A percentile compares a stretch with the other conserved stretches of the same genome.
phyloP scores from a whole-genome alignment of 176 grass and related monocot genomes.

The Triticum timopheevii region DNA sequence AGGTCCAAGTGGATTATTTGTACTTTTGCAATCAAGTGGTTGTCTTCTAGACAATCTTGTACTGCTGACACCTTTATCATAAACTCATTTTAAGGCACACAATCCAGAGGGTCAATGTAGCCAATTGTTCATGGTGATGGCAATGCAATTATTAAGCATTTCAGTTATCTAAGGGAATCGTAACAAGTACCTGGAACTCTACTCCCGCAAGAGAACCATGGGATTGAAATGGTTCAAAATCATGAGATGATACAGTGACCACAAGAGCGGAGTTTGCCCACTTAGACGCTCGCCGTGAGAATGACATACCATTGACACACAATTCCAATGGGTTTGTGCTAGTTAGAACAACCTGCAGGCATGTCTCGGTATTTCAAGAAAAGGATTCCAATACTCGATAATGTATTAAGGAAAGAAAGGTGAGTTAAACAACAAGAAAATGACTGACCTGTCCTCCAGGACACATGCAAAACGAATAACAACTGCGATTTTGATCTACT shows the following conservation, averaged over 20 bases:
- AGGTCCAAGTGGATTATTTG: not conserved
- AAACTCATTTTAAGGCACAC: not conserved
- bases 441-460: conserved; percentile 83
- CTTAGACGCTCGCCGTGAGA: conserved; percentile 79
- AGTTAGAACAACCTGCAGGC: conserved; percentile 87
- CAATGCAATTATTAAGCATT: conserved; percentile 25
- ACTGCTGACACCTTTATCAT: not conserved
- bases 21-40: not conserved
- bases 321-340: conserved; percentile 88
- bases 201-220: conserved; percentile 87
- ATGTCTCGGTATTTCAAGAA: conserved; percentile 28
- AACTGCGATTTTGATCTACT: conserved; percentile 53
- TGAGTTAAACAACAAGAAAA: not conserved
- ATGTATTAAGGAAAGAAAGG: not conserved
- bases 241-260: conserved; percentile 79
- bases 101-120: conserved; percentile 7
- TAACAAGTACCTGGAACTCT: conserved; percentile 86
- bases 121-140: not conserved
- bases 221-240: conserved; percentile 64
- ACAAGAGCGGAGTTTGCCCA: conserved; percentile 98
- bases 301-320: conserved; percentile 99
- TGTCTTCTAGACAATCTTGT: not conserved
- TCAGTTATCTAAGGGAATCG: not conserved
- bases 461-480: conserved; percentile 99
- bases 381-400: not conserved